These are phyloP conservation scores for Teunomyces cretensis DNA, from an alignment of 805 yeast genomes.

Conservation along the genomic window DNA sequence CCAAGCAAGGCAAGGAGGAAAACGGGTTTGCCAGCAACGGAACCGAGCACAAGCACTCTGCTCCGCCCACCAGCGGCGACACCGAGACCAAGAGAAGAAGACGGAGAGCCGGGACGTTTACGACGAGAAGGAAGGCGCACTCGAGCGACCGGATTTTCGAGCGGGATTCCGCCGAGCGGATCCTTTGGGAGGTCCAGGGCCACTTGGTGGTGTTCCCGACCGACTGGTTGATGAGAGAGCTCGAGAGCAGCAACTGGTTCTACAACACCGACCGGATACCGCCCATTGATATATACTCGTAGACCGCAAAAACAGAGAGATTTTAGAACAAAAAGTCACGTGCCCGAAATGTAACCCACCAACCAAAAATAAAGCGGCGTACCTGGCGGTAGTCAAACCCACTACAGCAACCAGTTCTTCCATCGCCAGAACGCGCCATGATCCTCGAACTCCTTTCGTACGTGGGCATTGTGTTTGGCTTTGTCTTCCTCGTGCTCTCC, in stretches of 20 bases:
- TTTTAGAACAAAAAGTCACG: constrained; percentile 1
- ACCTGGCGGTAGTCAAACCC: no score
- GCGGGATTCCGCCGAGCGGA: constrained; percentile 70
- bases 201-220: constrained; percentile 89
- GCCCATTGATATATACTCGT: constrained; percentile 82
- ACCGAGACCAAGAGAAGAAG: constrained; percentile 18
- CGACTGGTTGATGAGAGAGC: constrained; percentile 84
- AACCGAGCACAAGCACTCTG: not conserved
- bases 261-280: constrained; percentile 91
- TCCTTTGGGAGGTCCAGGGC: constrained; percentile 75
- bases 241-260: constrained; percentile 93
- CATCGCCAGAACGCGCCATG: no score
- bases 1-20: not conserved
- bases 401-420: no score
- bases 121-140: constrained; percentile 32
- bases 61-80: not conserved
- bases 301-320: no score
- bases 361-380: no score
- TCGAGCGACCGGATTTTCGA: constrained; percentile 58
- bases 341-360: no score
- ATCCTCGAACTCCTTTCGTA: constrained; percentile 40
- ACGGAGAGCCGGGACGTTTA: constrained; percentile 38
- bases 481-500: constrained; percentile 43
- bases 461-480: constrained; percentile 38
- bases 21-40: not conserved